These are phyloP conservation scores for Suillus clintonianus DNA, from an alignment of 768 basidiomycete species.

Conservation along the genomic window DNA sequence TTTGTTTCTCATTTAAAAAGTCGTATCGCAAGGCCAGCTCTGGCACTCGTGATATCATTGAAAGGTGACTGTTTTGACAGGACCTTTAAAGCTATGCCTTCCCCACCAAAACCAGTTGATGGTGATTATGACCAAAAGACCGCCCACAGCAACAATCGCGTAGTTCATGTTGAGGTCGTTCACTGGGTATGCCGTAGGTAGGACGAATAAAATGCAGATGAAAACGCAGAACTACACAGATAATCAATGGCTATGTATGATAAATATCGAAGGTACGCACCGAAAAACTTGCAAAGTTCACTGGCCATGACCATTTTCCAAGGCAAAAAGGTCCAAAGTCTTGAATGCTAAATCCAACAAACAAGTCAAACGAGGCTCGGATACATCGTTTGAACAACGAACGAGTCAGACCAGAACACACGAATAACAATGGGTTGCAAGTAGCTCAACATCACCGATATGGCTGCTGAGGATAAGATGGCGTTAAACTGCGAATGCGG, in stretches of 20 bases:
- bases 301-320: slow-evolving; percentile 52
- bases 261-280: slow-evolving; percentile 28
- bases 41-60: background rate
- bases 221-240: slow-evolving; percentile 48
- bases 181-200: slow-evolving; percentile 57
- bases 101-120: slow-evolving; percentile 53
- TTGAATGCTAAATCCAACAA: slow-evolving; percentile 48
- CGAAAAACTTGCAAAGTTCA: slow-evolving; percentile 50
- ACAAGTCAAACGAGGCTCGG: slow-evolving; percentile 47
- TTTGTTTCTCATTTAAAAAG: background rate
- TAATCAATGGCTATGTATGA: background rate
- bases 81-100: slow-evolving; percentile 43
- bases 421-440: slow-evolving; percentile 58
- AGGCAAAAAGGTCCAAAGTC: slow-evolving; percentile 54
- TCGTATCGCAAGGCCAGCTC: background rate
- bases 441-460: slow-evolving; percentile 61
- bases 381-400: slow-evolving; percentile 18
- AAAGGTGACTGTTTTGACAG: slow-evolving; percentile 40
- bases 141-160: slow-evolving; percentile 55
- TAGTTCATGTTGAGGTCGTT: slow-evolving; percentile 59
- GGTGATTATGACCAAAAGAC: slow-evolving; percentile 44
- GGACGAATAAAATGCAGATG: slow-evolving; percentile 55
- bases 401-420: slow-evolving; percentile 57
- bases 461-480: slow-evolving; percentile 55
- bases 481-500: slow-evolving; percentile 47